Evolutionary conservation across 805 yeast genomes (phyloP), one percentile per base, ranked within the genome.

Genomic region (Zygoascus bituminiphila): DNA sequence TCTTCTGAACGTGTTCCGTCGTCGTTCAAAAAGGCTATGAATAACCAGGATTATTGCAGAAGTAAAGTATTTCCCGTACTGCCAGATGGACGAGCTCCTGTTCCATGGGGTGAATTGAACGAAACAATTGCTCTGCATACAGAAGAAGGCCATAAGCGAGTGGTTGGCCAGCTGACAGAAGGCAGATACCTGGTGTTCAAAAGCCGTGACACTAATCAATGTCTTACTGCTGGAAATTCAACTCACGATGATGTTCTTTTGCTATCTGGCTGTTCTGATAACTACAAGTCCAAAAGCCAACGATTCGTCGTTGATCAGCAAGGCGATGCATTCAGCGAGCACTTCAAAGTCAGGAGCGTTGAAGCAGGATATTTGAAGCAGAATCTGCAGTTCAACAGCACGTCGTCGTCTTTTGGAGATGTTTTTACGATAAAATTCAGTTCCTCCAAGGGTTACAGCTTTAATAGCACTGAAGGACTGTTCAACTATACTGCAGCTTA

Each of bases 151-250:
- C 52, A 36, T 45, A 54, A 54, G 42, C 47, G 42, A 31, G 14
- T 54, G 21, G 53, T 57, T 5, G 60, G 60, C 23, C 44, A 45
- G 2, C 48, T 56, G 10, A 57, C 60, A 9, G 60, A 57, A 48
- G 60, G 59, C 9, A 51, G 60, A 26, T 55, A 49, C 38, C 48
- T 56, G 36, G 58, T 52, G 7, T 15, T 45, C 19, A 15, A 33
- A 33, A 15, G 19, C 7, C 4, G 19, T 4, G 20, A 17, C 20
- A 29, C 4, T 7, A 15, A 15, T 29, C 4, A 6, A 29, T 29
- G 33, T 6, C 33, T 29, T 7, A 29, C 33, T 29, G 33, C 33
- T 29, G 33, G 33, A 29, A 36, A 36, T 20, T 17, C 22, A n/a
- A 36, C 39, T 36, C 20, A 36, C 17, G 39, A 36, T 19, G 39